Conservation (phyloP, 352 stramenopile species). For the Blastocystis sp. region DNA sequence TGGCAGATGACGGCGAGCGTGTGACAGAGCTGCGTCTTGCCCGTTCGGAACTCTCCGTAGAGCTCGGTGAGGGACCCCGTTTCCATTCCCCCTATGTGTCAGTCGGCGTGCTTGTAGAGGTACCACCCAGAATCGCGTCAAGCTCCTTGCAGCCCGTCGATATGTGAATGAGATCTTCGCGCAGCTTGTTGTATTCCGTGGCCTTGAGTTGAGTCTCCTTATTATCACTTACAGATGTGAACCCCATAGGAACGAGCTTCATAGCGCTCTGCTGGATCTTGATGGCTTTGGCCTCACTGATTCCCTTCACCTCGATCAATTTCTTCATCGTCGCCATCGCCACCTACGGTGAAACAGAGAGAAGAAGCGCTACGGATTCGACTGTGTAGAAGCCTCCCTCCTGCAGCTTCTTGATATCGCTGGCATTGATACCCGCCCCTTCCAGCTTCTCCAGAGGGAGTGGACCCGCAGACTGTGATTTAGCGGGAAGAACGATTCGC, state of each 20-base stretch:
- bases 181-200: conserved; percentile 70
- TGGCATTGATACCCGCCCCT: conserved; percentile 71
- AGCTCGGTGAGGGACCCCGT: conserved; percentile 95
- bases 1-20: too few species aligned
- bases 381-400: conserved; percentile 93
- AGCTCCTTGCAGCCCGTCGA: conserved; percentile 78
- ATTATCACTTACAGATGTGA: conserved; percentile 97
- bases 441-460: conserved; percentile 78
- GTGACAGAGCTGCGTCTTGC: too few species aligned
- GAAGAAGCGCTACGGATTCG: conserved; percentile 81
- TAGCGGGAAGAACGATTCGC: background rate
- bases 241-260: conserved; percentile 94
- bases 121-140: conserved; percentile 80
- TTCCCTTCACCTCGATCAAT: conserved; percentile 76
- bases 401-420: conserved; percentile 96
- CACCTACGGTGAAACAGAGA: conserved; percentile 69
- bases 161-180: conserved; percentile 87
- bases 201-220: conserved; percentile 73
- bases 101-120: background rate
- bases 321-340: conserved; percentile 93
- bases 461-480: conserved; percentile 50
- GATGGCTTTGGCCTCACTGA: too few species aligned
- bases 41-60: conserved; percentile 74
- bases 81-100: conserved; percentile 88
- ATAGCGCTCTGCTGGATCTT: conserved; percentile 73